Base-by-base conservation (phyloP, 1,284 basidiomycete genomes). In the Gymnopus androsaceus region DNA sequence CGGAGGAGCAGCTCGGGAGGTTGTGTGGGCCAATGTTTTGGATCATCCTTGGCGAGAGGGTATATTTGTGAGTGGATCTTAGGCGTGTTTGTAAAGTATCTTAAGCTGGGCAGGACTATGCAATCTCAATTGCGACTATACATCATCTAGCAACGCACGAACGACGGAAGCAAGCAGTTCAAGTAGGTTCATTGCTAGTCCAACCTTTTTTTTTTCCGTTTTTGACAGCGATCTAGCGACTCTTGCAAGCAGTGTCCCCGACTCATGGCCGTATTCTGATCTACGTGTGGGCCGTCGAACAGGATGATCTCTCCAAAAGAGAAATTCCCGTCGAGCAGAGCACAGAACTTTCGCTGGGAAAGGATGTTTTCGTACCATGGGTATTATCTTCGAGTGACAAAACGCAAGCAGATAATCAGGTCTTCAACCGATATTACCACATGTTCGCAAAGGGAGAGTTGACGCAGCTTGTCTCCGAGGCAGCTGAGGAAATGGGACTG, bases 221-320 rank as follows among this genome's bases (percentile, higher is more conserved):
- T 36, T n/a, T 48, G 19, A 56, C 38, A 49, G 23, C 36, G 42
- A 40, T 53, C 3, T 63, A 92, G 87, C 79, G 84, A 31, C 75
- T 95, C 19, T 67, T 94, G 15, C 77, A 82, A 55, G 76, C 79
- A 12, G 82, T 92, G 36, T 84, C 83, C 1, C 75, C 85, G 4
- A 56, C 65, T 2, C 82, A 89, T 63, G 89, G 93, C 9, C 85
- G 93, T 6, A 80, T 95, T 56, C 77, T 99, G 61, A 88, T 99
- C 64, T 98, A 97, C 65, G 97, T 98, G n/a, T 99, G 97, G 97
- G 95, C 96, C 1, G 84, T 92, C 53, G 95, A 98, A 67, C 97
- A 99, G 75, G 94, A 96, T 56, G 80, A 83, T 31, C 72, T 85
- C 4, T 93, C 91, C 2, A 93, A 90, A 67, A 79, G 93, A 21